phyloP scores from a whole-genome alignment of 805 yeast species.

The Metschnikowia gruessii region DNA sequence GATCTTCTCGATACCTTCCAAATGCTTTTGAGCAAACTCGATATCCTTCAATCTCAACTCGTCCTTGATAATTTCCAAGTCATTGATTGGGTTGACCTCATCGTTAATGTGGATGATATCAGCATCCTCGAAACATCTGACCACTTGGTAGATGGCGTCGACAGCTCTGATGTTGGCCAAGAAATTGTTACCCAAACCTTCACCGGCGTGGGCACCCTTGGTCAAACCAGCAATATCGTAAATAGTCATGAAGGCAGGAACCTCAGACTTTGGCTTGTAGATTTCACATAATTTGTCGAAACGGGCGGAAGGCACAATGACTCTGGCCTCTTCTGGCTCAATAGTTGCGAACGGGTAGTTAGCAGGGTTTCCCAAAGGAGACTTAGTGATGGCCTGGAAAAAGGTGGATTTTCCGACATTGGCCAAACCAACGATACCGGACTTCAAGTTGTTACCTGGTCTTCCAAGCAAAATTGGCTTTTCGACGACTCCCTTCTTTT shows the following conservation, averaged over 20 bases:
- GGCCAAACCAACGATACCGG: slow-evolving; percentile 43
- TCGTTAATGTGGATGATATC: slow-evolving; percentile 97
- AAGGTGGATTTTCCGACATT: slow-evolving; percentile 24
- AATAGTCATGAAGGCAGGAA: slow-evolving; percentile 26
- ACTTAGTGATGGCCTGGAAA: slow-evolving; percentile 25
- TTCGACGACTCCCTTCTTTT: slow-evolving; percentile 60
- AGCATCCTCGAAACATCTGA: slow-evolving; percentile 78
- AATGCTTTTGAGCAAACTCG: slow-evolving; percentile 84
- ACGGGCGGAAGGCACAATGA: slow-evolving; percentile 24
- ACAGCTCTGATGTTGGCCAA: slow-evolving; percentile 66
- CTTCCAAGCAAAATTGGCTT: slow-evolving; percentile 65
- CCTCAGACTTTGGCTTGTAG: slow-evolving; percentile 42
- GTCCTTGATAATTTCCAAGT: slow-evolving; percentile 83
- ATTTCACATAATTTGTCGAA: slow-evolving; percentile 36
- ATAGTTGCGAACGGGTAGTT: slow-evolving; percentile 72
- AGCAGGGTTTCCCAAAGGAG: slow-evolving; percentile 31
- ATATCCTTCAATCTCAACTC: slow-evolving; percentile 96
- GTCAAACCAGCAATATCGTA: slow-evolving; percentile 49
- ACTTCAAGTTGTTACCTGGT: slow-evolving; percentile 36
- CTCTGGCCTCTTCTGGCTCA: slow-evolving; percentile 58
- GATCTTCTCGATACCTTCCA: slow-evolving; percentile 72
- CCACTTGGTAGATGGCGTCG: slow-evolving; percentile 69
- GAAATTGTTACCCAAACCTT: slow-evolving; percentile 73
- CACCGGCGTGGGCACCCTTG: slow-evolving; percentile 55
- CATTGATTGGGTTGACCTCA: slow-evolving; percentile 81